Conservation (phyloP, 2,329 filamentous ascomycete species). For the Fusarium penzigii region DNA sequence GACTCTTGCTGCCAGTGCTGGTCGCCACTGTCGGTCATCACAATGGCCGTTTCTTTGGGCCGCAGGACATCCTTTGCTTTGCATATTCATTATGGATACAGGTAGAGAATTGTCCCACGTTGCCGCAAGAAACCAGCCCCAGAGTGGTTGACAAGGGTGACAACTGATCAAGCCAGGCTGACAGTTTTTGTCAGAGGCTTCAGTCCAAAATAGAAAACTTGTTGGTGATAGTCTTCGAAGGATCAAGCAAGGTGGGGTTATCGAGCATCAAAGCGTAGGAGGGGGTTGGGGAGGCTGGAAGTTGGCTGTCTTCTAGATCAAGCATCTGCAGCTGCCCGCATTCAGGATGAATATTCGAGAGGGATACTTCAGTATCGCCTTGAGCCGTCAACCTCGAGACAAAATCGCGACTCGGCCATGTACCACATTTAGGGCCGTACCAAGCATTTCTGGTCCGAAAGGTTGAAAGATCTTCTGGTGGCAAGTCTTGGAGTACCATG, state of each 20-base stretch:
- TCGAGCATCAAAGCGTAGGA: constrained; percentile 14
- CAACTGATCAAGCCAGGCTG: constrained; percentile 12
- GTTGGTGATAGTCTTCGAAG: constrained; percentile 9
- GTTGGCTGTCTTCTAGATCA: constrained; percentile 12
- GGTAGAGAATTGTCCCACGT: not conserved
- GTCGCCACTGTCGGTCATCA: constrained; percentile 5
- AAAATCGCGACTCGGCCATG: constrained; percentile 8
- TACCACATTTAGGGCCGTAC: no score
- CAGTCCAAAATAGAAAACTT: constrained; percentile 3
- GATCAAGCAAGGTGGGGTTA: constrained; percentile 13
- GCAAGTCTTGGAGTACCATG: not conserved
- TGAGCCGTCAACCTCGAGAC: constrained; percentile 8
- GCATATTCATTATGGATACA: no score
- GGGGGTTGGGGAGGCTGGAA: constrained; percentile 2
- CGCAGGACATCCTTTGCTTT: constrained; percentile 10
- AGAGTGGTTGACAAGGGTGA: constrained; percentile 12
- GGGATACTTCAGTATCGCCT: constrained; percentile 1
- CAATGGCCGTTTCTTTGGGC: constrained; percentile 27
- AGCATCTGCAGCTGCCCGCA: constrained; percentile 16
- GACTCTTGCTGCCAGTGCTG: no score
- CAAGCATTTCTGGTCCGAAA: not conserved
- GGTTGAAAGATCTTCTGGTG: not conserved
- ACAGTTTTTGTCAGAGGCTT: constrained; percentile 7
- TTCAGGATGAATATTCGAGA: not conserved
- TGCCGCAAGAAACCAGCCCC: constrained; percentile 15